phyloP scores from a whole-genome alignment of 257 asterid species.

The Sherardia arvensis region DNA sequence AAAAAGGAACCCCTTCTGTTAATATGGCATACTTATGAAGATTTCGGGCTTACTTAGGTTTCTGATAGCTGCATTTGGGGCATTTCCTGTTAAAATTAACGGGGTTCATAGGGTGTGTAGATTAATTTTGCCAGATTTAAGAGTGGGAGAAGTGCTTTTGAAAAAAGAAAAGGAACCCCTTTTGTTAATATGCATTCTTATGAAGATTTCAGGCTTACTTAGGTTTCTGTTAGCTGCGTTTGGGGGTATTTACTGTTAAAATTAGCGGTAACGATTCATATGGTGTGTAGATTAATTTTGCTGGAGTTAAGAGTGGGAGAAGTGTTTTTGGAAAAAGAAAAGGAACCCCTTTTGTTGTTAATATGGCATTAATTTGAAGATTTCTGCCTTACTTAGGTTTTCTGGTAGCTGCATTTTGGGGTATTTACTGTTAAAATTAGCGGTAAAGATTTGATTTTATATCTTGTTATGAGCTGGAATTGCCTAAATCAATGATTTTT shows the following conservation, averaged over 20 bases:
- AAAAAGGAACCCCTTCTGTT: too few relatives aligned
- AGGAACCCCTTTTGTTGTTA: background rate
- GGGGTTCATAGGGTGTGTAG: background rate
- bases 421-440: background rate
- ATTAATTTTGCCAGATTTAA: background rate
- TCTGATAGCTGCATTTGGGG: background rate
- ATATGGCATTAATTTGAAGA: background rate
- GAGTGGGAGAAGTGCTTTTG: background rate
- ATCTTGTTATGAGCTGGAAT: background rate
- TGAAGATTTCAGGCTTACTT: background rate
- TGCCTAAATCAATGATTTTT: too few relatives aligned
- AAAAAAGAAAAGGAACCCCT: background rate
- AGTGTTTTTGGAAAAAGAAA: background rate
- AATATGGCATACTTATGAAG: background rate
- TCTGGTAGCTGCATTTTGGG: background rate
- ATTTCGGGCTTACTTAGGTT: background rate
- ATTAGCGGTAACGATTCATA: background rate
- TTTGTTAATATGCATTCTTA: background rate
- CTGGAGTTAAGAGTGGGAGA: background rate
- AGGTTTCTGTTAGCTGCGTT: background rate
- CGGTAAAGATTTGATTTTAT: background rate
- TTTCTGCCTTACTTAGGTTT: background rate
- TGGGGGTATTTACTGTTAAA: background rate
- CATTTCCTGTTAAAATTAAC: background rate
- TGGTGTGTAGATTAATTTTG: background rate